Evolutionary conservation across 2,329 filamentous ascomycete genomes (phyloP), one percentile per base, ranked within the genome.

Genomic region (Ophiostoma ips): DNA sequence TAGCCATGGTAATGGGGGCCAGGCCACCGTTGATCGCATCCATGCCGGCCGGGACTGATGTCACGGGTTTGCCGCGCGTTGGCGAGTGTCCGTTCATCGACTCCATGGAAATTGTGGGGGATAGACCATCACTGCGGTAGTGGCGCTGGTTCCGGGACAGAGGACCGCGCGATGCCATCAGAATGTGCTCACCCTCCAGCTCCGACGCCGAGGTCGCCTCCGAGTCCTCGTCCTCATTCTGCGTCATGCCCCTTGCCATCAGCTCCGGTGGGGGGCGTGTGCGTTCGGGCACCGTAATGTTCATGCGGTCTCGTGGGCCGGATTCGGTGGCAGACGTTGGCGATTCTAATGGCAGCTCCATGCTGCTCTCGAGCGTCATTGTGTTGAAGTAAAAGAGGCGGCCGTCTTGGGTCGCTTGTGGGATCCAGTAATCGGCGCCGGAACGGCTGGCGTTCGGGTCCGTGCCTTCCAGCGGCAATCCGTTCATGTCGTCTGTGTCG

Each of bases 351-450:
- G 92, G 92, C 53, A 98, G 71, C 63, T 98, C 92, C 79, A 89
- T 92, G 55, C 86, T 94, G 62, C 86, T 94, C 61, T 94, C 87
- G 50, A 90, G 89, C 0, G 92, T 98, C 69, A 95, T 81, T 55
- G 90, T 96, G 66, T 98, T 98, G 74, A 94, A 96, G 68, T 96
- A 98, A 67, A 94, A 98, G 21, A 98, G 68, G 51, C 89, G 78
- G 49, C 92, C 92, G 63, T 96, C 89, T 1, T 87, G 79, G 0
- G 92, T 98, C 13, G 89, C 92, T 69, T 98, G 92, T 16, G 92
- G 92, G 58, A 98, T 95, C 92, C 92, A 98, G 63, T 94, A 98
- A 57, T 94, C 90, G 43, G 90, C 88, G 63, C 90, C 82, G 58
- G 92, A 89, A 61, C 86, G 84, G 60, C 83, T 81, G 55, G 67